Conservation (phyloP, 371 early-diverging fungal species). For the Syncephalastrum sp. region DNA sequence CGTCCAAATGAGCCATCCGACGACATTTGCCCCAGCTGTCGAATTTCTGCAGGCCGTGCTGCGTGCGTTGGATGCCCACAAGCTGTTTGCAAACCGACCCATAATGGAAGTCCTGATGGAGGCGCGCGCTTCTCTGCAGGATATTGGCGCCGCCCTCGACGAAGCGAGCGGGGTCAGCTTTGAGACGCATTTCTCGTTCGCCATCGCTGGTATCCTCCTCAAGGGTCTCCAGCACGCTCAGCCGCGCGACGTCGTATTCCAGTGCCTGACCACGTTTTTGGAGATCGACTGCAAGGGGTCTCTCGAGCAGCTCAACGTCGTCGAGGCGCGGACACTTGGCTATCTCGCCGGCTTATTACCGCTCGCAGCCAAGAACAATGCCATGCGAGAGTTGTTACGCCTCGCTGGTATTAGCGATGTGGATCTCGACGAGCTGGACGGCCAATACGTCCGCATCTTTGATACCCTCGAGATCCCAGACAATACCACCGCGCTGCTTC, state of each 20-base stretch:
- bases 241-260: conserved; percentile 69
- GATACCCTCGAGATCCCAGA: conserved; percentile 70
- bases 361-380: conserved; percentile 62
- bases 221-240: conserved; percentile 79
- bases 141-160: conserved; percentile 70
- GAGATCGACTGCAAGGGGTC: conserved; percentile 65
- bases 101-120: conserved; percentile 67
- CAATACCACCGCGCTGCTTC: conserved; percentile 67
- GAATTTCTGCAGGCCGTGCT: conserved; percentile 71
- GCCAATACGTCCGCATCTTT: conserved; percentile 61
- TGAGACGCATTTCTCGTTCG: conserved; percentile 82
- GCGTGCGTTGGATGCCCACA: conserved; percentile 69
- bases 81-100: conserved; percentile 63
- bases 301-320: conserved; percentile 41
- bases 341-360: conserved; percentile 78
- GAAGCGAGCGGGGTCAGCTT: conserved; percentile 75
- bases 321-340: conserved; percentile 67
- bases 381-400: conserved; percentile 60
- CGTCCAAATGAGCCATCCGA: conserved; percentile 83
- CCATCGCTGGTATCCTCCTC: conserved; percentile 75
- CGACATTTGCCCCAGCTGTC: conserved; percentile 72
- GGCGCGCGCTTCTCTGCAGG: conserved; percentile 67
- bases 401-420: conserved; percentile 54
- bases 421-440: conserved; percentile 54
- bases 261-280: conserved; percentile 69